Evolutionary conservation across 371 early-diverging fungal species (phyloP), one percentile per base, ranked within the genome.

Genomic region (Chytridiales sp.): DNA sequence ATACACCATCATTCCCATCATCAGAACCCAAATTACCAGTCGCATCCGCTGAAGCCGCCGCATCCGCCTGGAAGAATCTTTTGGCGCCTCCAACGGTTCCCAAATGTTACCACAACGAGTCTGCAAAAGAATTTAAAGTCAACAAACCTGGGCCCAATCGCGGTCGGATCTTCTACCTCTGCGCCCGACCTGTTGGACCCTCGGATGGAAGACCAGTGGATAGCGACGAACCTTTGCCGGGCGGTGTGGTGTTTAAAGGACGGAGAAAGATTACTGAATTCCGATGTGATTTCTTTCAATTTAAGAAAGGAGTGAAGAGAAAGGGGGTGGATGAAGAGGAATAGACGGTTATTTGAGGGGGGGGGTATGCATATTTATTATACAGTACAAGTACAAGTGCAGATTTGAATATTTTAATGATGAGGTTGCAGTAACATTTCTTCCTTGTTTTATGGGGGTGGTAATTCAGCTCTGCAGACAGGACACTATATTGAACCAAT

Each of bases 101-200:
- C 0, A 65, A 56, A 11, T 89, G 91, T 66, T 72, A 78, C 32
- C 91, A 91, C 66, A 72, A 77, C n/a, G 81, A 78, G 56, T 76
- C 80, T 4, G 83, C 85, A n/a, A 79, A 81, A 51, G 83, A 85
- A 60, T 75, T 68, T 40, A 79, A 68, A 59, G 70, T 87, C 21
- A 82, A 80, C 60, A 89, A 89, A 62, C 74, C 81, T 29, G 88
- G 90, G 0, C 82, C 83, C 1, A 91, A 89, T 67, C 77, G 86
- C 27, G 89, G 90, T 1, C 74, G 87, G 4, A 57, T 62, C 21
- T 91, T 91, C 64, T 91, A 80, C 61, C 63, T 85, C 5, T 91
- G 91, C 55, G 79, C 85, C 6, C 63, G 84, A 76, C 82, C 80
- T 42, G 76, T 78, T 0, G 78, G 78, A 4, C 69, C 71, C 1